Base-by-base conservation (phyloP, 345 rosid species). In the Sapria himalayana region DNA sequence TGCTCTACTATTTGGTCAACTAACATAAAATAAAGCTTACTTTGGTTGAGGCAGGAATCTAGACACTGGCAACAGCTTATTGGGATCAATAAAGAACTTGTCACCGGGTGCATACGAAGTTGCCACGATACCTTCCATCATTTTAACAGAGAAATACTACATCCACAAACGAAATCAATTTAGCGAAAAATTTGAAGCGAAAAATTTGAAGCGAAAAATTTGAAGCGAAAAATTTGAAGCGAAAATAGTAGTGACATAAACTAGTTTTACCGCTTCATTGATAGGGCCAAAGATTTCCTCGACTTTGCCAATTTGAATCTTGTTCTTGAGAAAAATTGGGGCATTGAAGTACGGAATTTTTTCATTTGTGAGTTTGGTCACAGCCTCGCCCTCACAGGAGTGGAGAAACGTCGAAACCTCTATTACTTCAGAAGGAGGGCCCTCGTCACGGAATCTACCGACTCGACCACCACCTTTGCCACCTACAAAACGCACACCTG, bases 261-360 rank as follows among this genome's bases (percentile, higher is more conserved):
- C n/a, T n/a, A 18, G 24, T 16, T 81, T 70, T 45, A 78, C 97
- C 45, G 98, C 76, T 59, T 89, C 95, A 34, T 89, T 89, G 46
- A 89, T 82, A 35, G 95, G 81, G 36, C 98, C 95, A 25, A 89
- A 89, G 43, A 89, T 89, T 59, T 86, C 97, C 37, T 81, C 97
- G 14, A 86, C 92, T 64, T 73, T 81, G 29, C 97, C 97, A 24
- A 86, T 86, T 66, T 73, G 85, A 32, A 89, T 81, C 71, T 60
- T 86, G 65, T 86, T 86, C 58, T 76, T 68, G 39, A 86, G 70
- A 52, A 65, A 86, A 43, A 85, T 78, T 1, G 79, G 71, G 33
- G 89, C 92, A 66, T 86, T 81, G 42, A 86, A 86, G 50, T 37
- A 67, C 2, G 97, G 97, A 19, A 86, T 68, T 60, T 76, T 81